Percentiles rank a stretch among this genome's conserved stretches.
phyloP scores from a whole-genome alignment of 768 basidiomycete species.

The Brasilioporus rufonigricans region DNA sequence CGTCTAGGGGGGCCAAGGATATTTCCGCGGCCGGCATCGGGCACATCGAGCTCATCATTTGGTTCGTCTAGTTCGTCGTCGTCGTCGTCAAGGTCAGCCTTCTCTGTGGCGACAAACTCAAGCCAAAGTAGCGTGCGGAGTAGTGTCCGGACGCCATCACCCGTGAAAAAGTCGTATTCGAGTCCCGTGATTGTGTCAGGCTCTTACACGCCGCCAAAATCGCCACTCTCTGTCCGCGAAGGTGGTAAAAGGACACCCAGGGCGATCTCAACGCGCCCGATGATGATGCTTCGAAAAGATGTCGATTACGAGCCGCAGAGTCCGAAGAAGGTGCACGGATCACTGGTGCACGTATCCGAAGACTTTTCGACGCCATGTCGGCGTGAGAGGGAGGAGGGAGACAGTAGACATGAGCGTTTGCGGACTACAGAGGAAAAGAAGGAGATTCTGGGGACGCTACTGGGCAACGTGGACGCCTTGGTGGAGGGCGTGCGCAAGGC shows the following conservation, averaged over 20 bases:
- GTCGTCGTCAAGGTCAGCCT: constrained; percentile 35
- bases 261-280: constrained; percentile 37
- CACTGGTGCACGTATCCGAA: constrained; percentile 30
- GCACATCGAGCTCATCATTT: constrained; percentile 18
- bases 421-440: constrained; percentile 83
- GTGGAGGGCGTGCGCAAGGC: constrained; percentile 86
- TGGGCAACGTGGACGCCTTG: constrained; percentile 89
- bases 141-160: constrained; percentile 37
- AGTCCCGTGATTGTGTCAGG: constrained; percentile 15
- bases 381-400: constrained; percentile 12
- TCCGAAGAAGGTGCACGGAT: constrained; percentile 53
- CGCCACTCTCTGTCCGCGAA: constrained; percentile 29
- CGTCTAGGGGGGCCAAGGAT: constrained; percentile 22
- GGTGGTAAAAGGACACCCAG: constrained; percentile 18
- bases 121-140: constrained; percentile 24
- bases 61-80: constrained; percentile 26
- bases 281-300: constrained; percentile 68
- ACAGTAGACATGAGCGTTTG: constrained; percentile 13
- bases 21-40: constrained; percentile 23
- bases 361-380: constrained; percentile 11
- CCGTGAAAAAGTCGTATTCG: constrained; percentile 38
- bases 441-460: constrained; percentile 71
- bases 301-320: constrained; percentile 73
- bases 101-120: constrained; percentile 40
- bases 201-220: constrained; percentile 21